Base-by-base conservation (phyloP, 129 eudicot genomes). In the Lactuca saligna region DNA sequence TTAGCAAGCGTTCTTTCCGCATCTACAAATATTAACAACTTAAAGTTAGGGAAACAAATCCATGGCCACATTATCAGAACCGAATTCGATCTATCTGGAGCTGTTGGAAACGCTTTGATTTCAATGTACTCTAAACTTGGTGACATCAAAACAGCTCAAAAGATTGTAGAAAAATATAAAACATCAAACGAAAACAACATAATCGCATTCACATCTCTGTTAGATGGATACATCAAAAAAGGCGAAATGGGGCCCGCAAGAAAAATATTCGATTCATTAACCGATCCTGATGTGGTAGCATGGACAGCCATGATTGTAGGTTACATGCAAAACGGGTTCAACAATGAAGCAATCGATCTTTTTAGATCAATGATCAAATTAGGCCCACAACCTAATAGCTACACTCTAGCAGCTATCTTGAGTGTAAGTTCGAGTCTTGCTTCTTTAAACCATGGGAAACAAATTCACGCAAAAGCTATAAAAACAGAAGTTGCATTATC, bases 241-340 rank as follows among this genome's bases (percentile, higher is more conserved):
- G 97, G 95, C 17, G 91, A 87, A 50, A 80, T 90, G 71, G 60
- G 41, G 5, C 70, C 86, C 0, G 91, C 97, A 10, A 80, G 86
- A 68, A 3, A 68, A 54, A 82, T 90, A 31, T 90, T 90, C 74
- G 91, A 90, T 73, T 82, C 91, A 31, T 81, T 90, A 61, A 63
- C 3, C 5, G 79, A 79, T 8, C 82, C 78, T 17, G 97, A 90
- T 82, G 97, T 90, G 42, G 95, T 90, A 56, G 83, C 84, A 49
- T 90, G 97, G 95, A 90, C 97, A 0, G 97, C 97, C 33, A 87
- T 90, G 95, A 81, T 90, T 31, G 97, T 87, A 25, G 97, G 97
- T 3, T 90, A 87, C 71, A 78, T 82, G 63, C 97, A 90, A 39
- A 90, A 90, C 8, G 88, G 95, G 51, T 73, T 66, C 51, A 80